phyloP scores from a whole-genome alignment of 306 rosid genomes.

The Vigna reflexopilosa region DNA sequence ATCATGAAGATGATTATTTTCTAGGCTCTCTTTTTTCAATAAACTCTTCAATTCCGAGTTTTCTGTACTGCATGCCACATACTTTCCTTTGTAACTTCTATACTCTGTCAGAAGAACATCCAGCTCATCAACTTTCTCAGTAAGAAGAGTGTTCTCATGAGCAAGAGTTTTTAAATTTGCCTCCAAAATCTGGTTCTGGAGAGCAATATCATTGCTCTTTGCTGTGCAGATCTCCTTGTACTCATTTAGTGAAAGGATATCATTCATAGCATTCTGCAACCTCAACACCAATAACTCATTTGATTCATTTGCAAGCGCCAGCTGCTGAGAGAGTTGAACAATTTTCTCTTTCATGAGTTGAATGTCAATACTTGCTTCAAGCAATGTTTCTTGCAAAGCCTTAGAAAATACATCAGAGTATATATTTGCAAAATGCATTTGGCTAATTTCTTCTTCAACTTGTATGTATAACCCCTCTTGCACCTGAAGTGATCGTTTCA shows the following conservation, averaged over 20 bases:
- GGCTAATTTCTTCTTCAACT: slow-evolving; percentile 86
- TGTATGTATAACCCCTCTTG: slow-evolving; percentile 85
- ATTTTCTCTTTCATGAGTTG: slow-evolving; percentile 60
- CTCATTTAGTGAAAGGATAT: slow-evolving; percentile 66
- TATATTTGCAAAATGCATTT: slow-evolving; percentile 74
- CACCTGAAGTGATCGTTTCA: slow-evolving; percentile 75
- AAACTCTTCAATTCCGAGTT: slow-evolving; percentile 68
- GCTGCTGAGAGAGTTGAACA: slow-evolving; percentile 71
- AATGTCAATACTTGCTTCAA: slow-evolving; percentile 69
- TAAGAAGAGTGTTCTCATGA: slow-evolving; percentile 61
- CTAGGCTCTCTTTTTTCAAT: slow-evolving; percentile 58
- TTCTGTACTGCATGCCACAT: slow-evolving; percentile 62
- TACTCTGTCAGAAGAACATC: slow-evolving; percentile 64
- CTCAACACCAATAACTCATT: slow-evolving; percentile 69
- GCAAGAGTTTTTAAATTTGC: slow-evolving; percentile 55
- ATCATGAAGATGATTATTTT: slow-evolving; percentile 56
- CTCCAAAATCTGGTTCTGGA: slow-evolving; percentile 69
- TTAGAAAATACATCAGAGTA: slow-evolving; percentile 85
- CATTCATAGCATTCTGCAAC: slow-evolving; percentile 75
- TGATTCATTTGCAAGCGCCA: slow-evolving; percentile 75
- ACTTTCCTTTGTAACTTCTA: slow-evolving; percentile 66
- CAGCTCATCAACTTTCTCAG: slow-evolving; percentile 64
- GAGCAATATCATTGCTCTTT: slow-evolving; percentile 71
- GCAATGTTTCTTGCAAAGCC: slow-evolving; percentile 79
- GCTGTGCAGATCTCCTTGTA: slow-evolving; percentile 62